Evolutionary conservation across 306 rosid species (phyloP).

Genomic region (Castanea sativa): DNA sequence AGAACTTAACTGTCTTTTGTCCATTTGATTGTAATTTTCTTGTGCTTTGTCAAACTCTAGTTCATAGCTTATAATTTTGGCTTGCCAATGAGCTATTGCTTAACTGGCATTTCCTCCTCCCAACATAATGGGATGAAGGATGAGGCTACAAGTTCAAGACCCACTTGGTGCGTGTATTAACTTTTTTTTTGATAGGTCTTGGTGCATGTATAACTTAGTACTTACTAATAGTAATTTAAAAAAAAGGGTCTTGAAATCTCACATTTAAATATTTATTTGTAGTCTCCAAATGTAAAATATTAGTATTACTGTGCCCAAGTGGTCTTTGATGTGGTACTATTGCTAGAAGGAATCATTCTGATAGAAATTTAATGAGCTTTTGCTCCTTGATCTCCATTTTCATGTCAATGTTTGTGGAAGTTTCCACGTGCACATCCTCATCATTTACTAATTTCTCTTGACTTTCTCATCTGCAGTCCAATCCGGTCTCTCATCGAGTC

Average conservation of each 20-base stretch:
- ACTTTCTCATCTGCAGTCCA: conserved; percentile 56
- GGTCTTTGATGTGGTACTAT: neutral
- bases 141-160: no score
- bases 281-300: neutral
- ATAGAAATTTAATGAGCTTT: neutral
- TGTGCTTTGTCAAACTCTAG: neutral
- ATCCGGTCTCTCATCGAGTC: conserved; percentile 86
- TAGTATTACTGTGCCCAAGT: neutral
- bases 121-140: no score
- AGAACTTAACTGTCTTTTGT: neutral
- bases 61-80: neutral
- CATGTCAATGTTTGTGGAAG: neutral
- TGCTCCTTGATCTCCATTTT: conserved; percentile 6
- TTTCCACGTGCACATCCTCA: neutral
- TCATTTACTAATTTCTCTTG: conserved; percentile 2
- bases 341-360: neutral
- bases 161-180: no score
- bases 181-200: no score
- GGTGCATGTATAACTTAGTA: no score
- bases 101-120: no score
- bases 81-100: no score
- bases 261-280: neutral
- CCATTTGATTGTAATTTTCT: neutral
- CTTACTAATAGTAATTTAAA: no score
- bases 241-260: neutral